Conservation (phyloP, 2,329 filamentous ascomycete species). For the Aspergillus sojae region DNA sequence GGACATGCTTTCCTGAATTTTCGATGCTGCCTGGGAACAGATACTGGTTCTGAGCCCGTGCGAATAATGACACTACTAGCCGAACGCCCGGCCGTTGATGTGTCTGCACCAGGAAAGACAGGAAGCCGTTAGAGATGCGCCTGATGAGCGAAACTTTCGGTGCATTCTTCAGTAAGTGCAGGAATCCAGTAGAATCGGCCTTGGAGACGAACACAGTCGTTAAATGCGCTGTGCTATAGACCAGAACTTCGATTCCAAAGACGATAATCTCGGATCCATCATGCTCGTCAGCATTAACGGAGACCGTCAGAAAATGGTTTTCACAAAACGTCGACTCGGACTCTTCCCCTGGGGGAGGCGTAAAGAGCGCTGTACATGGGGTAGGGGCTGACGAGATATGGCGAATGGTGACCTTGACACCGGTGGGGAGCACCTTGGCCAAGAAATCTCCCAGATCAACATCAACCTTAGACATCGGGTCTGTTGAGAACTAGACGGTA, state of each 20-base stretch:
- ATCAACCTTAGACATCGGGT: conserved; percentile 32
- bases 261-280: conserved; percentile 63
- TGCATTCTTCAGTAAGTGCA: conserved; percentile 64
- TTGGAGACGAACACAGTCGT: conserved; percentile 95
- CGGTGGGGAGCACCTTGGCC: conserved; percentile 55
- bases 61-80: conserved; percentile 85
- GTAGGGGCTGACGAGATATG: conserved; percentile 86
- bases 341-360: conserved; percentile 70
- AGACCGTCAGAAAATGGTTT: conserved; percentile 73
- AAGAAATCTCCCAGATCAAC: conserved; percentile 50
- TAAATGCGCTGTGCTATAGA: conserved; percentile 79
- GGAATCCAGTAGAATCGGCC: conserved; percentile 91
- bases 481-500: conserved; percentile 4
- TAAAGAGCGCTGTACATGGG: conserved; percentile 74
- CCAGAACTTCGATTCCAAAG: conserved; percentile 81
- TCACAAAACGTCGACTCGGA: conserved; percentile 83
- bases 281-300: conserved; percentile 42
- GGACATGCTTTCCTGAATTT: conserved; percentile 81
- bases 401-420: conserved; percentile 68
- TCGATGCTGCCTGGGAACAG: conserved; percentile 91
- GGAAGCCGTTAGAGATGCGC: conserved; percentile 71
- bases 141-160: conserved; percentile 70
- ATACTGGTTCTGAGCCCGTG: conserved; percentile 88
- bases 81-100: conserved; percentile 66
- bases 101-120: conserved; percentile 72